phyloP scores from a whole-genome alignment of 176 grass and related monocot species.

The Carex kokanica region DNA sequence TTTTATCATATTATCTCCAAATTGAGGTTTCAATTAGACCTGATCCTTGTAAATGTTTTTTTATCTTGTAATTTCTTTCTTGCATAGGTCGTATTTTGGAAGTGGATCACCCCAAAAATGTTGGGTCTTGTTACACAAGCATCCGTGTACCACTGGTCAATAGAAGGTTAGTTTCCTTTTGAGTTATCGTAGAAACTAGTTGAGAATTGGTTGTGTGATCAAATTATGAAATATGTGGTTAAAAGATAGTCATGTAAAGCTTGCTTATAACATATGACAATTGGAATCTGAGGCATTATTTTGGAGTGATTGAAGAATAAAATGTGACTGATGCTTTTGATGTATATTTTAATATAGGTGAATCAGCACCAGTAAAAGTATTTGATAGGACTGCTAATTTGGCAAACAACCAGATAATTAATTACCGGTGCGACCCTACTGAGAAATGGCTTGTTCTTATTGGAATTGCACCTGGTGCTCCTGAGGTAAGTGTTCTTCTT shows the following conservation, averaged over 20 bases:
- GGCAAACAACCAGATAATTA: constrained; percentile 90
- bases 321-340: not conserved
- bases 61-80: not conserved
- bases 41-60: not conserved
- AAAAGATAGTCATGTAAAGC: not conserved
- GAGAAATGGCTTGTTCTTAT: constrained; percentile 97
- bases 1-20: not conserved
- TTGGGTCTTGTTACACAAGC: constrained; percentile 66
- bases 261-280: not conserved
- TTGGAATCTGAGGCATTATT: not conserved
- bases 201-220: not conserved
- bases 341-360: constrained; percentile 45
- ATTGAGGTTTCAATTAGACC: not conserved
- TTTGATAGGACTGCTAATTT: constrained; percentile 90
- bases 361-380: constrained; percentile 77
- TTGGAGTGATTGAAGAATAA: not conserved
- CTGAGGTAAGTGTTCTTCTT: constrained; percentile 48
- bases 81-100: constrained; percentile 83
- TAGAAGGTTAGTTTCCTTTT: constrained; percentile 49
- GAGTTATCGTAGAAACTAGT: not conserved
- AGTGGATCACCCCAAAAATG: constrained; percentile 82
- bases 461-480: constrained; percentile 82
- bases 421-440: constrained; percentile 65
- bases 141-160: constrained; percentile 88
- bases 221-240: not conserved